Evolutionary conservation across 768 basidiomycete species (phyloP), one percentile per base, ranked within the genome.

Genomic region (Mycena pura): DNA sequence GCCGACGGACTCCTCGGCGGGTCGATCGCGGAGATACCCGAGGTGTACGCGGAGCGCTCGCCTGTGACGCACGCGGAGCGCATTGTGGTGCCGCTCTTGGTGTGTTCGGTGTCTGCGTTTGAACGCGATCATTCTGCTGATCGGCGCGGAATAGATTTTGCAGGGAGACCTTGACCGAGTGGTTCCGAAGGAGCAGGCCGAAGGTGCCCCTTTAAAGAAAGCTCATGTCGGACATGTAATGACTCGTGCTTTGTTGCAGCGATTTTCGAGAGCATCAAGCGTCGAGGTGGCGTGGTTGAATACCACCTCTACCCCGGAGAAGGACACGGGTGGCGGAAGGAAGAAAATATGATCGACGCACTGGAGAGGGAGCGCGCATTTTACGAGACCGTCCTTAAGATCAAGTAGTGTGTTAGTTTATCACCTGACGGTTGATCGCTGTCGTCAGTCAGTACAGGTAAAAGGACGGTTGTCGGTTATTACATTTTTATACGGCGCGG

Each of bases 1-100:
- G 70, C 80, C 54, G 73, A 75, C 64, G 78, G 80, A 64, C 69
- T 88, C 29, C 57, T 87, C 17, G 86, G 87, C 0, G 88, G 88
- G 6, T 78, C 81, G 2, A 70, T 70, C 1, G 69, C 75, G 9
- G 76, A 83, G 57, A 68, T 83, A 7, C 84, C 84, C 0, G 73
- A 84, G n/a, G 77, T 84, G 41, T 68, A 66, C 41, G 69, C 73
- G 17, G 79, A 78, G 41, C 77, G 87, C 14, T 86, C 85, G 13
- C 85, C 87, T 0, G 70, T 87, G 25, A 62, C 60, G 8, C 74
- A 78, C 48, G 84, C 83, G 2, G 77, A 78, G 21, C 78, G 75
- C 62, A 88, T 89, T 64, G 76, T 74, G 38, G 73, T 77, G 0
- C 83, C 85, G 7, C 75, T 88, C 39, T 68, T 87, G 69, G 85